Conservation (phyloP, 352 stramenopile species). For the Phytophthora colocasiae region DNA sequence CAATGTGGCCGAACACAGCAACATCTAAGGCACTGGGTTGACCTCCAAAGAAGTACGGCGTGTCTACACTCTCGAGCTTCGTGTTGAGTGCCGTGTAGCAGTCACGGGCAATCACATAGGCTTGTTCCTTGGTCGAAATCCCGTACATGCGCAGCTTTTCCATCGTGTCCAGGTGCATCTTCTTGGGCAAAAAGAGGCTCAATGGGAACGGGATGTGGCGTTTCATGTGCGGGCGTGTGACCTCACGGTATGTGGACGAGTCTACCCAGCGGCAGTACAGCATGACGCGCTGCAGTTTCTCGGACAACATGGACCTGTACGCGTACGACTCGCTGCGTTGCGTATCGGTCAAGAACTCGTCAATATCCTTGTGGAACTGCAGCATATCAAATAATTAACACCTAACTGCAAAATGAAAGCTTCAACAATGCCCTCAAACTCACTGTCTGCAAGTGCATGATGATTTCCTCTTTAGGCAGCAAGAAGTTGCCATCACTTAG, state of each 20-base stretch:
- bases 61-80: conserved; percentile 67
- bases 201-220: conserved; percentile 85
- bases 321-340: conserved; percentile 86
- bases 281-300: conserved; percentile 86
- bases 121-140: conserved; percentile 78
- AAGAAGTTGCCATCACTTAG: conserved; percentile 89
- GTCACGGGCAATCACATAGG: conserved; percentile 84
- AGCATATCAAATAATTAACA: neutral
- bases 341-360: conserved; percentile 65
- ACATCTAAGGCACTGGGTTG: conserved; percentile 77
- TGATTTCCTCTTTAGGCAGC: conserved; percentile 83
- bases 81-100: conserved; percentile 87
- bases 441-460: conserved; percentile 88
- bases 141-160: conserved; percentile 60
- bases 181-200: conserved; percentile 85
- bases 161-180: conserved; percentile 82
- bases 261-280: conserved; percentile 88
- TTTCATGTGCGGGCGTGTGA: conserved; percentile 85
- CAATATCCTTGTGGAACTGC: conserved; percentile 86
- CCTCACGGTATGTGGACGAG: conserved; percentile 82
- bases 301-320: conserved; percentile 82
- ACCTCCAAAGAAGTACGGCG: conserved; percentile 76
- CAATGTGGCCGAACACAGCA: conserved; percentile 83
- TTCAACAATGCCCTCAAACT: neutral
- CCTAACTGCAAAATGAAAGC: too few species aligned